phyloP scores from a whole-genome alignment of 129 eudicot species.

The Silybum marianum region DNA sequence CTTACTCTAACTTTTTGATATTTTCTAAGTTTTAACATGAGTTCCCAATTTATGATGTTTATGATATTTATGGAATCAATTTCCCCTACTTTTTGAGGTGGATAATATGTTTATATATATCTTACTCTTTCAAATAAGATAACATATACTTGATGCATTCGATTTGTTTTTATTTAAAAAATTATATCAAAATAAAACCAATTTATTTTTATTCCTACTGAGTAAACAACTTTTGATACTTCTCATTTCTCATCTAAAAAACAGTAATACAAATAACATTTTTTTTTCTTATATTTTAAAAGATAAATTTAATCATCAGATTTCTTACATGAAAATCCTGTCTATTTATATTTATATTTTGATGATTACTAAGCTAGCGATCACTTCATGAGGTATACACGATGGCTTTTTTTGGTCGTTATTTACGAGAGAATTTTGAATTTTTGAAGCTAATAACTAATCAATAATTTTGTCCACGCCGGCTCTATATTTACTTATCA shows the following conservation, averaged over 20 bases:
- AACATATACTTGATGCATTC: neutral
- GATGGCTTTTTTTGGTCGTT: neutral
- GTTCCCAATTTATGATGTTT: neutral
- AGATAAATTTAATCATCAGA: neutral
- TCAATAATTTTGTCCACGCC: neutral
- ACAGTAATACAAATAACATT: too few species aligned
- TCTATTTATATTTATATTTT: neutral
- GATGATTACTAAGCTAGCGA: neutral
- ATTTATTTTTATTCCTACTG: too few species aligned
- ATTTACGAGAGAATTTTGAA: constrained; percentile 5
- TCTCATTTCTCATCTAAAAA: too few species aligned
- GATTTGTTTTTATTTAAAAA: neutral
- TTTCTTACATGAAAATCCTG: neutral
- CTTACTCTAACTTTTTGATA: neutral
- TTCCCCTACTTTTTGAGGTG: too few species aligned
- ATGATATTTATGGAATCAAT: too few species aligned
- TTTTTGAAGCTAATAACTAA: neutral
- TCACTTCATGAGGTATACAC: neutral
- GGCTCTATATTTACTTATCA: constrained; percentile 7
- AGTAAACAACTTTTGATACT: too few species aligned
- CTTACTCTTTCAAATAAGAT: too few species aligned
- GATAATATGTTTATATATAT: too few species aligned
- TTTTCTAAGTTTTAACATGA: neutral
- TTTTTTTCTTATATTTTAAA: too few species aligned
- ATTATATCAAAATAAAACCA: too few species aligned